Conservation (phyloP, 257 asterid genomes). For the Plantago major region DNA sequence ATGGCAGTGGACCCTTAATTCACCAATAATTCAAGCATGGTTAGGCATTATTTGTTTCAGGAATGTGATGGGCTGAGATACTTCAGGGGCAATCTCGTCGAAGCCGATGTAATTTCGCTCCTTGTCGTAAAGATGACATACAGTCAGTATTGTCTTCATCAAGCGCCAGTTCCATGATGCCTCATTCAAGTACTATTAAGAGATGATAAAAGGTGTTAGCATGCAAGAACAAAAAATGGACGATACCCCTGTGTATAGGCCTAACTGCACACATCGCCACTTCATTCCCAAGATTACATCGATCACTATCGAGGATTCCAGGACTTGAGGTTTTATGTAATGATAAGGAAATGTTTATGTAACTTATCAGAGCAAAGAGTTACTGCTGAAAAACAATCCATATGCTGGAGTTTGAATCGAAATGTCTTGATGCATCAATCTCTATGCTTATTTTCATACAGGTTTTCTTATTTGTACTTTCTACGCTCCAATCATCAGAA, state of each 20-base stretch:
- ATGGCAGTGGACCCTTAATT: background rate
- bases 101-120: constrained; percentile 66
- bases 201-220: constrained; percentile 7
- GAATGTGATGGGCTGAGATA: constrained; percentile 68
- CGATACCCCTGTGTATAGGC: no score
- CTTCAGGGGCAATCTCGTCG: constrained; percentile 75
- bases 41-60: constrained; percentile 91
- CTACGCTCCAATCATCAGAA: background rate
- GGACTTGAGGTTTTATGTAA: no score
- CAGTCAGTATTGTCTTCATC: constrained; percentile 90
- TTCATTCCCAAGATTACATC: no score
- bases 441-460: background rate
- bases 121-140: constrained; percentile 71
- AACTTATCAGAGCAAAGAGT: no score
- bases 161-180: constrained; percentile 97
- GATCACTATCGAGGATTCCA: no score
- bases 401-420: no score
- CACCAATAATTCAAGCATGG: constrained; percentile 43
- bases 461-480: background rate
- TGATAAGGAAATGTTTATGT: no score
- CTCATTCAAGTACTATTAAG: constrained; percentile 77
- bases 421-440: no score
- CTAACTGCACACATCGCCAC: no score
- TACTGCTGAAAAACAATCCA: no score
- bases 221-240: background rate